Conservation (phyloP, 495 filamentous ascomycete species). For the Umbilicaria muhlenbergii region DNA sequence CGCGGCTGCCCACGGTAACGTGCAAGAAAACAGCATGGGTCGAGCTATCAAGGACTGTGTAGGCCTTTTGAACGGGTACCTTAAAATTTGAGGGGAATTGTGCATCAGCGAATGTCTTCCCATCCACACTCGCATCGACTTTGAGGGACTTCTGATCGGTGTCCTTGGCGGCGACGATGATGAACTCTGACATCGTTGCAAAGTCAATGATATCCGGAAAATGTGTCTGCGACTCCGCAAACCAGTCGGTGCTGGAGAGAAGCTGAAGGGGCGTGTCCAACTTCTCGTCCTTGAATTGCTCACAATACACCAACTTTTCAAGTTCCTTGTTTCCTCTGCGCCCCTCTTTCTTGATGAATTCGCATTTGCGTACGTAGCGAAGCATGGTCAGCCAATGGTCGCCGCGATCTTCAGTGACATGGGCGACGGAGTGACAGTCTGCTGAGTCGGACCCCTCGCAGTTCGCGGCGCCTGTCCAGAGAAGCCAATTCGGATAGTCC, state of each 20-base stretch:
- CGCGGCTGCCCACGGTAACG: conserved; percentile 51
- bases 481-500: conserved; percentile 64
- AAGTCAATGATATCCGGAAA: conserved; percentile 65
- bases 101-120: conserved; percentile 62
- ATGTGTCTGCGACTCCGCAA: conserved; percentile 38
- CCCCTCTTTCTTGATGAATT: conserved; percentile 59
- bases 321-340: conserved; percentile 27
- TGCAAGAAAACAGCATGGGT: conserved; percentile 88
- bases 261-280: conserved; percentile 46
- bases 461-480: conserved; percentile 67
- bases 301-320: conserved; percentile 64
- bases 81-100: conserved; percentile 71
- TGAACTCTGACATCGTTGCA: conserved; percentile 87
- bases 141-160: conserved; percentile 50
- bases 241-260: conserved; percentile 58
- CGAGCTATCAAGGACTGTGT: conserved; percentile 85
- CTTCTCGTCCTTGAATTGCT: conserved; percentile 49
- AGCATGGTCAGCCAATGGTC: conserved; percentile 55
- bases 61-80: conserved; percentile 59
- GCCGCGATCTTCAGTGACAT: conserved; percentile 57
- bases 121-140: conserved; percentile 72
- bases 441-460: conserved; percentile 25
- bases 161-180: conserved; percentile 65
- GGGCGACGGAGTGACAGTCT: conserved; percentile 55
- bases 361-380: conserved; percentile 56